Base-by-base conservation (phyloP, 2,329 filamentous ascomycete species). In the Trichophyton equinum region DNA sequence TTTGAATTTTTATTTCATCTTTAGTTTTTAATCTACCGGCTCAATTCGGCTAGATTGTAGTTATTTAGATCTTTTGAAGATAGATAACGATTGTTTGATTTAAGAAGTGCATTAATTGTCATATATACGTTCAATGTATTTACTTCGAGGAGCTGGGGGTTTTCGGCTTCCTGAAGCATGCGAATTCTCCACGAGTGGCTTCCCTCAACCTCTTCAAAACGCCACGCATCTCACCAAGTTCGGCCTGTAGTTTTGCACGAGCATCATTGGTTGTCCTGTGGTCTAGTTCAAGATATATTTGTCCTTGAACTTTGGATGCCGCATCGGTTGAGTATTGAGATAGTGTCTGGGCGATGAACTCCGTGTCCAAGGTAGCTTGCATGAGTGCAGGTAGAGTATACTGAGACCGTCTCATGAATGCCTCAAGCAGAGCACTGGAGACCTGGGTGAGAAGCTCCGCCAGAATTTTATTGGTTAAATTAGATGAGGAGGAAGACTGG, bases 361-460 rank as follows among this genome's bases (percentile, higher is more conserved):
- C 94, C 1, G 96, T 91, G 70, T 99, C 94, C 0, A 99, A 83
- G 0, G 94, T 99, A 1, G 95, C 95, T 75, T 99, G 95, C 86
- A 97, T 95, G 58, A 99, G 82, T 5, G 88, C 86, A 4, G 87
- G 80, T 0, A 99, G 84, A 1, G 85, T 82, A 75, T 94, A 97
- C 20, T 78, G 79, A 3, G 79, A 73, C 5, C 86, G 84, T 40
- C 78, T 71, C 72, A 82, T 79, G 79, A 97, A 96, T 0, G 89
- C 86, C 30, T 86, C 82, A 15, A 96, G 84, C n/a, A 97, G 84
- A 63, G 91, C 85, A 4, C 82, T 77, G 9, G 87, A 92, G 9
- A 88, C 82, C 69, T 91, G 84, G 71, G 96, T 91, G 44, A 97
- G 84, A 36, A 97, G 81, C 71, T 92, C 87, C 1, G 89, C 91